Conservation (phyloP, 1,284 basidiomycete species). For the Neonothopanus nambi region DNA sequence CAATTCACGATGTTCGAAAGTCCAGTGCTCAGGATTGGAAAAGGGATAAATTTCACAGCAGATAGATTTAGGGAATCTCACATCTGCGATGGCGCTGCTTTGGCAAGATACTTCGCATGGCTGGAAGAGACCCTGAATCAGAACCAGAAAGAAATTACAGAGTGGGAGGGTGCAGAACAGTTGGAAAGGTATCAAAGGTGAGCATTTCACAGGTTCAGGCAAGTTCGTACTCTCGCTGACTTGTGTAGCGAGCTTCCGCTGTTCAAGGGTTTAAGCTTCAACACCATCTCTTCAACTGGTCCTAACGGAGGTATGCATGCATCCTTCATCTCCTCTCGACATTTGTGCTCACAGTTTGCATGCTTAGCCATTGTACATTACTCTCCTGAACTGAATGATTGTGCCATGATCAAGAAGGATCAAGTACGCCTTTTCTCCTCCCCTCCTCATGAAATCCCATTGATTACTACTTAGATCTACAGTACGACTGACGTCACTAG, state of each 20-base stretch:
- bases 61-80: slow-evolving; percentile 91
- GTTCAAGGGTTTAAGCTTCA: slow-evolving; percentile 90
- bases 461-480: slow-evolving; percentile 59
- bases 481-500: slow-evolving; percentile 96
- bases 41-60: too few species aligned
- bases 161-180: slow-evolving; percentile 80
- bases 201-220: slow-evolving; percentile 28
- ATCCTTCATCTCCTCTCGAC: too few species aligned
- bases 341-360: background rate
- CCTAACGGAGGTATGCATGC: slow-evolving; percentile 71
- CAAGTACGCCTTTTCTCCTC: slow-evolving; percentile 43
- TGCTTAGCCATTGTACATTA: slow-evolving; percentile 90
- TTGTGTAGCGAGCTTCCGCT: slow-evolving; percentile 60
- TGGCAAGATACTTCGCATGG: slow-evolving; percentile 92
- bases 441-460: slow-evolving; percentile 6
- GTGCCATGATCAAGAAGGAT: slow-evolving; percentile 74
- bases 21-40: too few species aligned
- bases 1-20: too few species aligned
- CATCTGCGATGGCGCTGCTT: slow-evolving; percentile 87
- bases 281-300: slow-evolving; percentile 90
- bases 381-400: slow-evolving; percentile 73
- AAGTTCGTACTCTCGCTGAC: slow-evolving; percentile 4
- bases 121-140: slow-evolving; percentile 77
- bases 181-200: slow-evolving; percentile 82
- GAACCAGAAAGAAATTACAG: slow-evolving; percentile 67